Evolutionary conservation across 2,329 filamentous ascomycete genomes (phyloP).

Genomic region (Cytospora paraplurivora): DNA sequence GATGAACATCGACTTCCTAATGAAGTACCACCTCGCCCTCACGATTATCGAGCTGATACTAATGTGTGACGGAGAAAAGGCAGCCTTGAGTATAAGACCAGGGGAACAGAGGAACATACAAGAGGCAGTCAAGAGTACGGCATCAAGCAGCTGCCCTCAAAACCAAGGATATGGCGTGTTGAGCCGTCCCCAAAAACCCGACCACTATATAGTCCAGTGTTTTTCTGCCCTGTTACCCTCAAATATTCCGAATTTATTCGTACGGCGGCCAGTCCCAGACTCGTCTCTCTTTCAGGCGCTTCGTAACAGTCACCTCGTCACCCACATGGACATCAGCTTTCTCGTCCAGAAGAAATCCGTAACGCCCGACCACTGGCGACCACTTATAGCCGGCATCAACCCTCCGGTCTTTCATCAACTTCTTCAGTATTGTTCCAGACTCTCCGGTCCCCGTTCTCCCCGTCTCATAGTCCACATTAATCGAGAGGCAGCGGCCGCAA

Average conservation of each 20-base stretch:
- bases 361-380: constrained; percentile 72
- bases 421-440: constrained; percentile 65
- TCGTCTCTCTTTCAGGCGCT: constrained; percentile 35
- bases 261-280: constrained; percentile 28
- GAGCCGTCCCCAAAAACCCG: not conserved
- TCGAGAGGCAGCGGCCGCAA: constrained; percentile 67
- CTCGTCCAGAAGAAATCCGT: constrained; percentile 58
- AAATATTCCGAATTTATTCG: not conserved
- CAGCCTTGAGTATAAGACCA: too few species aligned
- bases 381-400: constrained; percentile 70
- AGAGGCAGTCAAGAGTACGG: too few species aligned
- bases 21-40: too few species aligned
- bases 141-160: too few species aligned
- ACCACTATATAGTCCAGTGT: constrained; percentile 12
- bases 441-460: constrained; percentile 61
- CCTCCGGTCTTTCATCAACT: constrained; percentile 68
- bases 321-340: constrained; percentile 52
- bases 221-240: too few species aligned
- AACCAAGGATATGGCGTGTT: not conserved
- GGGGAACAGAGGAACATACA: too few species aligned
- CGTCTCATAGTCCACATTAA: constrained; percentile 72
- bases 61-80: too few species aligned
- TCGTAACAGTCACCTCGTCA: constrained; percentile 56
- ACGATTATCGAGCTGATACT: too few species aligned
- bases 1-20: too few species aligned